phyloP scores from a whole-genome alignment of 768 basidiomycete genomes.

The Neoboletus subvelutipes region DNA sequence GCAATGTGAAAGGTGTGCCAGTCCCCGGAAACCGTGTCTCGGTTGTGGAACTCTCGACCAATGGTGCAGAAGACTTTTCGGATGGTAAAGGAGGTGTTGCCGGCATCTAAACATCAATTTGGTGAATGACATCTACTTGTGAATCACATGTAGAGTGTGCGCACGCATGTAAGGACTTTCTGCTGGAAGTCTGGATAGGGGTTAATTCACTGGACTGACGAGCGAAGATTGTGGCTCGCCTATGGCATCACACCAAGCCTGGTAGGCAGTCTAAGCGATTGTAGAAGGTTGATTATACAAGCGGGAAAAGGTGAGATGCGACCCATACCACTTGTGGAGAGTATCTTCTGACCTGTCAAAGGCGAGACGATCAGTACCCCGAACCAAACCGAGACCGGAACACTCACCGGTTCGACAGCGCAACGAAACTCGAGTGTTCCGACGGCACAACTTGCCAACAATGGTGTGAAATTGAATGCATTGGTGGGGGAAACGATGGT shows the following conservation, averaged over 20 bases:
- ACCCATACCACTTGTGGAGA: slow-evolving; percentile 52
- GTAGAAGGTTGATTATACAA: neutral
- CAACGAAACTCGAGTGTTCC: slow-evolving; percentile 84
- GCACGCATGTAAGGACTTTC: slow-evolving; percentile 59
- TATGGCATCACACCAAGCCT: slow-evolving; percentile 76
- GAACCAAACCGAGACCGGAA: neutral
- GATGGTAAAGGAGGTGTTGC: slow-evolving; percentile 49
- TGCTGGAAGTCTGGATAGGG: slow-evolving; percentile 51
- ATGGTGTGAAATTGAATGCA: slow-evolving; percentile 42
- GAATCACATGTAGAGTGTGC: slow-evolving; percentile 24
- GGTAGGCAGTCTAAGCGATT: slow-evolving; percentile 52
- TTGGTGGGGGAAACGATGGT: slow-evolving; percentile 62
- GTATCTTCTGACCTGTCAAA: slow-evolving; percentile 50
- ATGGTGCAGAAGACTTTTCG: slow-evolving; percentile 20
- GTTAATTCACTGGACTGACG: slow-evolving; percentile 7
- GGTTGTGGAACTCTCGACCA: slow-evolving; percentile 17
- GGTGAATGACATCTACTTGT: neutral
- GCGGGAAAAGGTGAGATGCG: neutral
- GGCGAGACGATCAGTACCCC: slow-evolving; percentile 2
- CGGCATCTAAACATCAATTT: slow-evolving; percentile 48
- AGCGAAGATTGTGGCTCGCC: slow-evolving; percentile 37
- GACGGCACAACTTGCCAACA: slow-evolving; percentile 60
- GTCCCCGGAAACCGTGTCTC: slow-evolving; percentile 20
- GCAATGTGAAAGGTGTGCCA: slow-evolving; percentile 50
- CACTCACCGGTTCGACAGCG: slow-evolving; percentile 73